phyloP scores from a whole-genome alignment of 2,329 filamentous ascomycete genomes.

The Aspergillus jensenii region DNA sequence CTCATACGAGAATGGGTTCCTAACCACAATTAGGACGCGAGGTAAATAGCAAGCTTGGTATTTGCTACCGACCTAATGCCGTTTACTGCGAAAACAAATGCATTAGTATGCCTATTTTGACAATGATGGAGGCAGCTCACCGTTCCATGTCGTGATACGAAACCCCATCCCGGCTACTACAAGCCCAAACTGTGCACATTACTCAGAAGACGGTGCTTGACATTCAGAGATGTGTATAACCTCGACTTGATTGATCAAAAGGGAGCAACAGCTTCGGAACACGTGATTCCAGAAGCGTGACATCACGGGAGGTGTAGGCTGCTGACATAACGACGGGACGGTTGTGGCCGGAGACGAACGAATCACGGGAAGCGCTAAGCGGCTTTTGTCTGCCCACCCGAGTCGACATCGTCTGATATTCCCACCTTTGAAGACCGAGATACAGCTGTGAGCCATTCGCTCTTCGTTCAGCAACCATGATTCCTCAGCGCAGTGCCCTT shows the following conservation, averaged over 20 bases:
- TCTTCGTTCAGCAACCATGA: conserved; percentile 52
- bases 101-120: background rate
- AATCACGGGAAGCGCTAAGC: conserved; percentile 33
- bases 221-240: background rate
- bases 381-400: conserved; percentile 23
- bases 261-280: conserved; percentile 3
- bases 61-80: conserved; percentile 63
- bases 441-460: conserved; percentile 14
- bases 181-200: conserved; percentile 17
- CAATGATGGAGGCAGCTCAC: conserved; percentile 45
- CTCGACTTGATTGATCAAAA: background rate
- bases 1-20: conserved; percentile 80
- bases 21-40: conserved; percentile 31
- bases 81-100: conserved; percentile 59
- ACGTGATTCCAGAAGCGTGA: conserved; percentile 24
- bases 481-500: conserved; percentile 61
- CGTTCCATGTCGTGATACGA: conserved; percentile 85
- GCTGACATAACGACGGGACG: conserved; percentile 19
- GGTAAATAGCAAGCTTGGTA: background rate
- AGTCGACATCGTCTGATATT: conserved; percentile 25
- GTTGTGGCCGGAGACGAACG: conserved; percentile 18
- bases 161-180: conserved; percentile 59
- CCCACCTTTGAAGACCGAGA: conserved; percentile 18
- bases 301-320: conserved; percentile 21
- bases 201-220: background rate